These are phyloP conservation scores for Capsicum rhomboideum DNA, from an alignment of 257 asterid genomes.

Conservation along the genomic window DNA sequence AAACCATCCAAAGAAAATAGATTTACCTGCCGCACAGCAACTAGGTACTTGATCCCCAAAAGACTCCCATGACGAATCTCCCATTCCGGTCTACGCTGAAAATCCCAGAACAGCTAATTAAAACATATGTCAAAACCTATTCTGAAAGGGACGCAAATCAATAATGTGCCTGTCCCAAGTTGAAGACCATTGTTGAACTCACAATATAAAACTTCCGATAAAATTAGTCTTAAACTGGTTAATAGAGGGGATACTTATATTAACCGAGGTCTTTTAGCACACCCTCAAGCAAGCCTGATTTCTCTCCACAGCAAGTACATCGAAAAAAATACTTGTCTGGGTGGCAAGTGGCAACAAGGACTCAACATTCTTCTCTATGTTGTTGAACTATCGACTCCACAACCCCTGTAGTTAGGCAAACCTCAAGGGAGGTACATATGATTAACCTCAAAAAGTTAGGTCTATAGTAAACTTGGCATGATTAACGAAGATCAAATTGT, in stretches of 20 bases:
- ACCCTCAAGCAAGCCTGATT: background rate
- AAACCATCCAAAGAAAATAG: background rate
- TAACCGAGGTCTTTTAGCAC: background rate
- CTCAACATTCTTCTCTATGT: background rate
- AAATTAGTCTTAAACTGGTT: background rate
- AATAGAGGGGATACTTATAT: background rate
- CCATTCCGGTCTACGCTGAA: conserved; percentile 99
- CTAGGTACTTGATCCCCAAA: conserved; percentile 89
- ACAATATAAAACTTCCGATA: background rate
- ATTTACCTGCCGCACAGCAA: conserved; percentile 95
- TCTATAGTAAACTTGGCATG: background rate
- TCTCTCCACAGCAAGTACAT: background rate
- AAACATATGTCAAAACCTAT: conserved; percentile 18
- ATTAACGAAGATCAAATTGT: background rate
- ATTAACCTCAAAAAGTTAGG: conserved; percentile 1
- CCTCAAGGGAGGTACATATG: background rate
- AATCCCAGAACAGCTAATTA: conserved; percentile 46
- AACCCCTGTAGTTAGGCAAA: background rate
- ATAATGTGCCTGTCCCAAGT: background rate
- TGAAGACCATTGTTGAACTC: background rate
- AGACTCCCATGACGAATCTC: conserved; percentile 99
- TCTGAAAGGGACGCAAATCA: background rate
- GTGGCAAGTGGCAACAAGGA: background rate
- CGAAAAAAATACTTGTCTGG: background rate
- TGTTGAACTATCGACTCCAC: background rate